Base-by-base conservation (phyloP, 139 green algal species). In the Closterium sp. region DNA sequence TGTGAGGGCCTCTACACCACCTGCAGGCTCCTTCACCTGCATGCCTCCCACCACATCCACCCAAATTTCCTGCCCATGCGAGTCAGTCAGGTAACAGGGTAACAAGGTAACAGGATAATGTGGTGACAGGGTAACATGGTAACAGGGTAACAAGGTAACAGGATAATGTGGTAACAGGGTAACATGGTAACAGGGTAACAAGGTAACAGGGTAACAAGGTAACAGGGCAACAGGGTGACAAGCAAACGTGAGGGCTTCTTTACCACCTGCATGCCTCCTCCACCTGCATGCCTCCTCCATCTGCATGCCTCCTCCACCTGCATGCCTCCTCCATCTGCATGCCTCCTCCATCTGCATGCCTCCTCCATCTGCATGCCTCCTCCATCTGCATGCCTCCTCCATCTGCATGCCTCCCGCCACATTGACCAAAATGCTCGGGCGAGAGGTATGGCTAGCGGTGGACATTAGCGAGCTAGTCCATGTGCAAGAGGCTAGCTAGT, bases 401-500 rank as follows among this genome's bases (percentile, higher is more conserved):
- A 94, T 38, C 32, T 93, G 93, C 66, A 96, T 76, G 34, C 96
- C 97, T 4, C 95, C 96, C n/a, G 96, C 95, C 6, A 98, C 95
- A 90, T 98, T 98, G 0, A 96, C 83, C 87, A 96, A 95, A 19
- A 98, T 90, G 84, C 97, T n/a, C n/a, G n/a, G n/a, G n/a, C n/a
- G n/a, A n/a, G n/a, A n/a, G n/a, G n/a, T n/a, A n/a, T n/a, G n/a
- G n/a, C n/a, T n/a, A n/a, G n/a, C n/a, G n/a, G n/a, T n/a, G n/a
- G n/a, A n/a, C n/a, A n/a, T n/a, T n/a, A n/a, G n/a, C n/a, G n/a
- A n/a, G n/a, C n/a, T n/a, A n/a, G n/a, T n/a, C n/a, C n/a, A n/a
- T n/a, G n/a, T n/a, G n/a, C n/a, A n/a, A n/a, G n/a, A n/a, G n/a
- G n/a, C n/a, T n/a, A n/a, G n/a, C n/a, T n/a, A n/a, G n/a, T n/a